These are phyloP conservation scores for Olyra latifolia DNA, from an alignment of 176 grass and related monocot genomes.

Conservation along the genomic window DNA sequence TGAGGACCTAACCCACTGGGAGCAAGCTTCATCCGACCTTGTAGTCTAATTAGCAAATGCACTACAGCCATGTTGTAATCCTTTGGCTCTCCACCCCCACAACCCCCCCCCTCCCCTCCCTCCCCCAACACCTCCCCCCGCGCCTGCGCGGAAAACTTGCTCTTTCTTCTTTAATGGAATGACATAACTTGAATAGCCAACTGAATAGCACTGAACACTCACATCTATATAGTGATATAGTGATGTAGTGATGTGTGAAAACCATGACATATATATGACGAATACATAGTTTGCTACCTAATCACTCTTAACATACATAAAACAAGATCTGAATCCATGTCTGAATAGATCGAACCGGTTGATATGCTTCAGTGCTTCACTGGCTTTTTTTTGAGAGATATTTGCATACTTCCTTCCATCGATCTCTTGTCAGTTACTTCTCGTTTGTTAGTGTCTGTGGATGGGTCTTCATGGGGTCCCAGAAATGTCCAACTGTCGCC, in stretches of 20 bases:
- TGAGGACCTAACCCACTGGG: no score
- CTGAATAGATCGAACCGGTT: neutral
- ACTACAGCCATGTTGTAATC: no score
- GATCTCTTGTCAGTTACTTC: constrained; percentile 29
- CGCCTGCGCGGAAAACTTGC: no score
- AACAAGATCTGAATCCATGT: constrained; percentile 28
- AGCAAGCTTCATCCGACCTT: no score
- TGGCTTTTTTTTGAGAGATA: constrained; percentile 6
- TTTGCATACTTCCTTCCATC: neutral
- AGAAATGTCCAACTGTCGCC: neutral
- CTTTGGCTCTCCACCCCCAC: no score
- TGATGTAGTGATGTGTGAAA: neutral
- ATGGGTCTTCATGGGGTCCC: neutral
- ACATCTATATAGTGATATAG: neutral
- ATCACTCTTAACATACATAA: neutral
- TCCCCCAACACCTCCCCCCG: no score
- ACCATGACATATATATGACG: neutral
- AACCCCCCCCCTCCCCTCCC: no score
- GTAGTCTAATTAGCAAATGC: no score
- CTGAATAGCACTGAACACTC: neutral
- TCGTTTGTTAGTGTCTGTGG: neutral
- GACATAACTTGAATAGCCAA: neutral
- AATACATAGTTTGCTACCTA: constrained; percentile 16
- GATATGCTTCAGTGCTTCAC: neutral
- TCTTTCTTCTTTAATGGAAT: no score